These are phyloP conservation scores for Pyrenochaeta sp. DNA, from an alignment of 2,329 filamentous ascomycete genomes.

Conservation along the genomic window DNA sequence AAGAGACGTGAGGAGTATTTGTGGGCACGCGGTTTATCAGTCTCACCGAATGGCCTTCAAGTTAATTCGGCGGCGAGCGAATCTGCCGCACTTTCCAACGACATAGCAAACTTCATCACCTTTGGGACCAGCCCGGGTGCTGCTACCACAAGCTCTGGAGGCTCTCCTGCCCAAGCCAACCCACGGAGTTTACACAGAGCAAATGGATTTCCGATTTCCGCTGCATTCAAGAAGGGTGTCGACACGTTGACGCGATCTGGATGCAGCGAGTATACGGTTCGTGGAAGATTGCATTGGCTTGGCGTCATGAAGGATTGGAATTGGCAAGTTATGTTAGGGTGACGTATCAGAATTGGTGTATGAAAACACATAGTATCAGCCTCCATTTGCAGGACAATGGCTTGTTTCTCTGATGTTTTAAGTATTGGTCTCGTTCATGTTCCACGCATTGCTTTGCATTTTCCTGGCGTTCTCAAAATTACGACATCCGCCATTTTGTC, in stretches of 20 bases:
- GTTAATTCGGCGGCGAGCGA: conserved; percentile 5
- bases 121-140: conserved; percentile 14
- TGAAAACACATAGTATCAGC: too few species aligned
- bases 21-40: conserved; percentile 36
- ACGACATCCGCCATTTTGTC: too few species aligned
- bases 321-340: conserved; percentile 66
- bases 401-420: too few species aligned
- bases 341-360: too few species aligned
- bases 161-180: conserved; percentile 1
- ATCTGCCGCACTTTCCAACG: conserved; percentile 5
- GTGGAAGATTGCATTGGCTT: conserved; percentile 71
- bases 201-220: conserved; percentile 40
- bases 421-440: too few species aligned
- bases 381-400: too few species aligned
- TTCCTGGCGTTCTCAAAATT: too few species aligned
- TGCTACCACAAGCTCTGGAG: conserved; percentile 7
- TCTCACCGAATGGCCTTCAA: conserved; percentile 7
- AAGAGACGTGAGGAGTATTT: conserved; percentile 65
- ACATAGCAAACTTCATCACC: conserved; percentile 15
- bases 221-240: conserved; percentile 42
- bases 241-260: conserved; percentile 53
- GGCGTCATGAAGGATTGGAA: conserved; percentile 74
- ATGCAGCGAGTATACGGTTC: conserved; percentile 68
- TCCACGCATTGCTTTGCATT: too few species aligned
- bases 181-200: conserved; percentile 7